Base-by-base conservation (phyloP, 768 basidiomycete genomes). In the Chalciporus pseudorubinellus region DNA sequence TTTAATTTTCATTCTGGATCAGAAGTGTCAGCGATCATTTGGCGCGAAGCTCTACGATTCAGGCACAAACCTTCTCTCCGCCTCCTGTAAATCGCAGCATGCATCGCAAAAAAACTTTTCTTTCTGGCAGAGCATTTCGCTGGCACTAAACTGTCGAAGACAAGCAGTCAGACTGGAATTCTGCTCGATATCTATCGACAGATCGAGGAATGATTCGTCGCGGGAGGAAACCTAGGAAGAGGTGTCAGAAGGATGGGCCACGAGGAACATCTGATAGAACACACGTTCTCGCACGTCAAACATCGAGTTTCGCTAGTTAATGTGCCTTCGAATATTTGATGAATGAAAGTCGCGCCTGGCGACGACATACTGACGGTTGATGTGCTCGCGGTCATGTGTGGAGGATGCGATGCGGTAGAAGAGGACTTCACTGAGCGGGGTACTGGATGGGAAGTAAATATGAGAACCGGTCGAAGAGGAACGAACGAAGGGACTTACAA, bases 21-120 rank as follows among this genome's bases (percentile, higher is more conserved):
- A 13, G 18, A 31, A 11, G 9, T 21, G 38, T 54, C 41, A 63
- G 50, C 20, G 52, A 53, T 53, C 48, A 43, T n/a, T n/a, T 22
- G 29, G 49, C 29, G 19, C n/a, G n/a, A 19, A 21, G 18, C 11
- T 19, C 1, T n/a, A 4, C n/a, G 16, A 39, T 14, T 34, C 38
- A 40, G 12, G 29, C 59, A 90, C 49, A 3, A 10, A 61, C 95
- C 95, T 79, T 77, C 95, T 95, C 76, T 98, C 97, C 3, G 97
- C 97, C 70, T 99, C 97, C 63, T 98, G 95, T 22, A 98, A 72
- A 51, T 93, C 94, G 63, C 95, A 95, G 68, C 97, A 99, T 16
- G 87, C 83, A 68, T 99, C 97, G 66, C 97, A 99, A 69, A 92
- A 97, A 67, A 98, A 99, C 72, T 98, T 98, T 77, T 99, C 98